These are phyloP conservation scores for Discostella stelligera DNA, from an alignment of 352 stramenopile species.

Conservation along the genomic window DNA sequence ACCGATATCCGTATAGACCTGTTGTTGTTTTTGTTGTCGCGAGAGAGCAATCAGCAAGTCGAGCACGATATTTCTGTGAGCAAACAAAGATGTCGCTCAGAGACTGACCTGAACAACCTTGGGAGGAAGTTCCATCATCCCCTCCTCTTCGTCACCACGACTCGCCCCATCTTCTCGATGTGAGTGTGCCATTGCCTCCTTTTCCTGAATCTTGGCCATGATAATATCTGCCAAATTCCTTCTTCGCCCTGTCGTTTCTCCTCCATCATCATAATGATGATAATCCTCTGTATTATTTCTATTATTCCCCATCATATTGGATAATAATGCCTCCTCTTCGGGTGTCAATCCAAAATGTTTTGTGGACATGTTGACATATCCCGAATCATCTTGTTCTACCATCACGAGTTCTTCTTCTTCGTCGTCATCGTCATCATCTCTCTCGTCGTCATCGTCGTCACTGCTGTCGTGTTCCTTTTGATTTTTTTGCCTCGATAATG, in stretches of 20 bases:
- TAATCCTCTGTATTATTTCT: conserved; percentile 84
- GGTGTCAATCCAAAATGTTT: conserved; percentile 60
- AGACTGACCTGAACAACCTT: conserved; percentile 91
- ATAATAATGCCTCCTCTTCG: conserved; percentile 77
- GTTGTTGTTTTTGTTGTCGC: not conserved
- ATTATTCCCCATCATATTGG: conserved; percentile 81
- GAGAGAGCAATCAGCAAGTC: not conserved
- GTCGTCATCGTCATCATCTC: conserved; percentile 87
- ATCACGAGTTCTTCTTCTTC: conserved; percentile 68
- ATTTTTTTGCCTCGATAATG: conserved; percentile 6
- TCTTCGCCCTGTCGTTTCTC: conserved; percentile 38
- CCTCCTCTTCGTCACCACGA: conserved; percentile 51
- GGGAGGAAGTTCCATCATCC: conserved; percentile 55
- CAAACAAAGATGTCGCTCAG: not conserved
- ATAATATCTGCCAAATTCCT: conserved; percentile 98
- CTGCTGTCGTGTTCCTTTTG: conserved; percentile 45
- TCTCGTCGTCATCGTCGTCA: conserved; percentile 84
- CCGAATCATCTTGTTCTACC: conserved; percentile 63
- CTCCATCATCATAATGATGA: conserved; percentile 82
- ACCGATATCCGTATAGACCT: conserved; percentile 96
- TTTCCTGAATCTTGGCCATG: conserved; percentile 99
- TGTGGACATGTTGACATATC: conserved; percentile 67
- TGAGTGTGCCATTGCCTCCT: conserved; percentile 84
- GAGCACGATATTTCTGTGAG: not conserved
- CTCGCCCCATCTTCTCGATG: conserved; percentile 57